Conservation (phyloP, 1,284 basidiomycete genomes). For the Pseudozyma pruni region DNA sequence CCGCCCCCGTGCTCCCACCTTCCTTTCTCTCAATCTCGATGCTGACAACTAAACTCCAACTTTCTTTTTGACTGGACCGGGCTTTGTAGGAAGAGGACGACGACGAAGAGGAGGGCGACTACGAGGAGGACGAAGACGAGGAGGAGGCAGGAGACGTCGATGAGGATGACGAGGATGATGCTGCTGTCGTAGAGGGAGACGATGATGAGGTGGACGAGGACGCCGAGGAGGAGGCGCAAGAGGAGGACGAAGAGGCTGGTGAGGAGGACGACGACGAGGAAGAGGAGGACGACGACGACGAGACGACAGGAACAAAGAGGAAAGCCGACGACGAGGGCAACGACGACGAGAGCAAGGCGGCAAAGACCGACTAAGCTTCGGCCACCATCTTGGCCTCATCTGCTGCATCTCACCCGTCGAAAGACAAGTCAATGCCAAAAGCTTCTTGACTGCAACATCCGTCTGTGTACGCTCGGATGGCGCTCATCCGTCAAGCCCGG, state of each 20-base stretch:
- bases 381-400: background rate
- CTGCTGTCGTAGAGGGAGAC: slow-evolving; percentile 25
- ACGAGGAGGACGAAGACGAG: slow-evolving; percentile 27
- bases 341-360: slow-evolving; percentile 41
- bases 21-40: background rate
- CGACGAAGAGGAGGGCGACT: slow-evolving; percentile 37
- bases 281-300: slow-evolving; percentile 26
- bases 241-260: slow-evolving; percentile 14
- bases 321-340: slow-evolving; percentile 49
- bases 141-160: slow-evolving; percentile 14
- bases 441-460: background rate
- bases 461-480: background rate
- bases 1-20: background rate
- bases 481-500: too few species aligned
- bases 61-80: too few species aligned
- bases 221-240: slow-evolving; percentile 35
- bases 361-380: slow-evolving; percentile 32
- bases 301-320: slow-evolving; percentile 25
- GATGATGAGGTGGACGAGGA: slow-evolving; percentile 36
- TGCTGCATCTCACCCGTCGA: background rate
- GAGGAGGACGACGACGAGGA: slow-evolving; percentile 30
- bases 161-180: slow-evolving; percentile 34
- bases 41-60: too few species aligned
- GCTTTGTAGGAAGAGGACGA: slow-evolving; percentile 25
- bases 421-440: background rate